Percentiles rank a stretch among this genome's conserved stretches.
Evolutionary conservation across 495 filamentous ascomycete species (phyloP).

Genomic region (Aspergillus affinis): DNA sequence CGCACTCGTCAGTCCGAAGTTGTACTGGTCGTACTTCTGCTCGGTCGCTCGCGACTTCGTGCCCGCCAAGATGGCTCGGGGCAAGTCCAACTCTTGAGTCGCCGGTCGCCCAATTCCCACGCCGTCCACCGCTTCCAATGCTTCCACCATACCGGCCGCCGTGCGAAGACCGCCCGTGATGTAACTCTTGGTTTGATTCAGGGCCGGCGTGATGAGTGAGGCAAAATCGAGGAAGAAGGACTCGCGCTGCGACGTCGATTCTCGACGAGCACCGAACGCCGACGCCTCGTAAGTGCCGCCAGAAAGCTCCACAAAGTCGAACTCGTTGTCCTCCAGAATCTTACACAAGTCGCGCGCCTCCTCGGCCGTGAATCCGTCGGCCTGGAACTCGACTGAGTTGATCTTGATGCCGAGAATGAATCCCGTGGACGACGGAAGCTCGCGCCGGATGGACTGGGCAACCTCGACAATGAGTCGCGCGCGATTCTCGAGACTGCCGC

Average conservation of each 20-base stretch:
- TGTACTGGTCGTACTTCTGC: constrained; percentile 39
- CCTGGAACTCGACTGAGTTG: constrained; percentile 67
- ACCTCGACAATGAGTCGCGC: constrained; percentile 51
- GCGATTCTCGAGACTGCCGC: constrained; percentile 49
- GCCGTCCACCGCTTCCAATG: constrained; percentile 52
- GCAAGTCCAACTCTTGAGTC: constrained; percentile 48
- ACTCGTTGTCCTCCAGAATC: constrained; percentile 49
- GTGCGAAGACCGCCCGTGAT: constrained; percentile 62
- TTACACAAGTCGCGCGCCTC: constrained; percentile 53
- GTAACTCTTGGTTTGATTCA: constrained; percentile 53
- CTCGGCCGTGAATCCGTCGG: constrained; percentile 51
- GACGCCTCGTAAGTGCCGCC: constrained; percentile 62
- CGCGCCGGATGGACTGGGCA: constrained; percentile 38
- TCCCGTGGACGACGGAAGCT: constrained; percentile 25
- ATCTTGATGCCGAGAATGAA: constrained; percentile 65
- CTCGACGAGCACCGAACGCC: constrained; percentile 51
- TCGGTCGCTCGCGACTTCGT: constrained; percentile 46
- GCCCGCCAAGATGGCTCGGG: constrained; percentile 44
- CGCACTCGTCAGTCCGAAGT: constrained; percentile 46
- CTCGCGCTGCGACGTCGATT: constrained; percentile 56
- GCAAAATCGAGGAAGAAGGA: constrained; percentile 68
- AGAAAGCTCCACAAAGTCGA: constrained; percentile 63
- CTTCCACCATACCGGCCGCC: constrained; percentile 57
- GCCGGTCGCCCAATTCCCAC: constrained; percentile 54
- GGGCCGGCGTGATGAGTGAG: constrained; percentile 51